Percentiles rank a stretch among this genome's conserved stretches.
Evolutionary conservation across 257 asterid species (phyloP).

Genomic region (Fraxinus quadrangulata): DNA sequence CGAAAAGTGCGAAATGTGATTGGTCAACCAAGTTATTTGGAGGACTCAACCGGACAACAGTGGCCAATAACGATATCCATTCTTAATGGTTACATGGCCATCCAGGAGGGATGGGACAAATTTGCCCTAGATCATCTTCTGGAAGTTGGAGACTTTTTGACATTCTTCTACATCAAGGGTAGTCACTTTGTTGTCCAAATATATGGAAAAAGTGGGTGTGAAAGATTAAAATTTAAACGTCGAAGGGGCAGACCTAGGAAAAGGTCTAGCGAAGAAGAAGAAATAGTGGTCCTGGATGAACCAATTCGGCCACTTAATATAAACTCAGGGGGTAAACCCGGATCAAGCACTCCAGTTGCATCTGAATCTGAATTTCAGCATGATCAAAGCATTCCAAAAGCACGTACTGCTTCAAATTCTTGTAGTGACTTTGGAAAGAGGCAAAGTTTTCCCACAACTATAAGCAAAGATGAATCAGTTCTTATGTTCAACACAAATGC

Average conservation of each 20-base stretch:
- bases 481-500: conserved; percentile 35
- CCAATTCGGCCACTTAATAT: conserved; percentile 2
- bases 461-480: conserved; percentile 30
- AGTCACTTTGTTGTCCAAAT: conserved; percentile 54
- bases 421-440: conserved; percentile 1
- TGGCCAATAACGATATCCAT: conserved; percentile 45
- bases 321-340: conserved; percentile 17
- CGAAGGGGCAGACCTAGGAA: conserved; percentile 6
- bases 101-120: conserved; percentile 59
- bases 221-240: background rate
- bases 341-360: conserved; percentile 26
- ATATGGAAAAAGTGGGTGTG: conserved; percentile 45
- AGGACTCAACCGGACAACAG: conserved; percentile 48
- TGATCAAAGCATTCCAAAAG: conserved; percentile 8
- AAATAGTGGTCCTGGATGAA: conserved; percentile 19
- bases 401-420: conserved; percentile 7
- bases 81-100: conserved; percentile 37
- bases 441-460: conserved; percentile 4
- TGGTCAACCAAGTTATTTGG: conserved; percentile 41
- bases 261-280: conserved; percentile 20
- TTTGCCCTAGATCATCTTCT: conserved; percentile 48
- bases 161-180: conserved; percentile 35
- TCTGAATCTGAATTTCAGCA: conserved; percentile 25
- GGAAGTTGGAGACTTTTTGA: conserved; percentile 42
- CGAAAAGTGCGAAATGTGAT: conserved; percentile 33